Percentiles rank a stretch among this genome's conserved stretches.
These are phyloP conservation scores for Chaetomiaceae sp. DNA, from an alignment of 2,329 filamentous ascomycete genomes.

Conservation along the genomic window DNA sequence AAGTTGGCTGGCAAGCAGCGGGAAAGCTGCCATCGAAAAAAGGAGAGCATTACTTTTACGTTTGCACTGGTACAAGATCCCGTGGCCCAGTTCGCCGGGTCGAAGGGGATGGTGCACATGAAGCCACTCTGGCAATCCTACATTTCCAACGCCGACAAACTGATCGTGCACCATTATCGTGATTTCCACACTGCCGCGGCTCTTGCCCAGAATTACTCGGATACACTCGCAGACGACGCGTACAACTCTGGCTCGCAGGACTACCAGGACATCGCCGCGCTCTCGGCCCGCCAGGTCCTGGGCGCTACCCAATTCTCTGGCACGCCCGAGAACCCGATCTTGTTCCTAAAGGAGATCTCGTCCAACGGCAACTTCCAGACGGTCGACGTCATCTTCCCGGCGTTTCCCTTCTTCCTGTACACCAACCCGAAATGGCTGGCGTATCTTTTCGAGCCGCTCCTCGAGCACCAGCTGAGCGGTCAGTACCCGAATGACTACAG, in stretches of 20 bases:
- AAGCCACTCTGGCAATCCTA: constrained; percentile 74
- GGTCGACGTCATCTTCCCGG: constrained; percentile 81
- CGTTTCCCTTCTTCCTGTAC: constrained; percentile 82
- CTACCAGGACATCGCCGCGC: constrained; percentile 71
- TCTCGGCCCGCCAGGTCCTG: constrained; percentile 75
- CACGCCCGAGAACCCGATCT: constrained; percentile 64
- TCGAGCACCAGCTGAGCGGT: constrained; percentile 77
- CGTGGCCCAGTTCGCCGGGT: constrained; percentile 73
- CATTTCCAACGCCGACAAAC: constrained; percentile 57
- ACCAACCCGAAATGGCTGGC: constrained; percentile 77
- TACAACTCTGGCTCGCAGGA: constrained; percentile 68
- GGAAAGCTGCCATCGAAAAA: constrained; percentile 28
- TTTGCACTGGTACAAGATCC: constrained; percentile 73
- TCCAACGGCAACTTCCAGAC: constrained; percentile 83
- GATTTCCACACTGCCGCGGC: constrained; percentile 62
- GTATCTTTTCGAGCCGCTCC: constrained; percentile 72
- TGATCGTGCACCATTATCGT: constrained; percentile 70
- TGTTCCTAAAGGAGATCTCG: constrained; percentile 83
- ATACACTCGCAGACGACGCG: constrained; percentile 65
- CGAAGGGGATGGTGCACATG: constrained; percentile 73
- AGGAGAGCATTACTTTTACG: constrained; percentile 66
- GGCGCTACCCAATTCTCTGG: constrained; percentile 73
- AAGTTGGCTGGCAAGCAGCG: constrained; percentile 36
- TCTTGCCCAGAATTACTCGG: constrained; percentile 69
- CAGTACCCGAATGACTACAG: constrained; percentile 80